Percentiles rank a stretch among this genome's conserved stretches.
These are phyloP conservation scores for Diaporthe eres DNA, from an alignment of 2,329 filamentous ascomycete genomes.

Conservation along the genomic window DNA sequence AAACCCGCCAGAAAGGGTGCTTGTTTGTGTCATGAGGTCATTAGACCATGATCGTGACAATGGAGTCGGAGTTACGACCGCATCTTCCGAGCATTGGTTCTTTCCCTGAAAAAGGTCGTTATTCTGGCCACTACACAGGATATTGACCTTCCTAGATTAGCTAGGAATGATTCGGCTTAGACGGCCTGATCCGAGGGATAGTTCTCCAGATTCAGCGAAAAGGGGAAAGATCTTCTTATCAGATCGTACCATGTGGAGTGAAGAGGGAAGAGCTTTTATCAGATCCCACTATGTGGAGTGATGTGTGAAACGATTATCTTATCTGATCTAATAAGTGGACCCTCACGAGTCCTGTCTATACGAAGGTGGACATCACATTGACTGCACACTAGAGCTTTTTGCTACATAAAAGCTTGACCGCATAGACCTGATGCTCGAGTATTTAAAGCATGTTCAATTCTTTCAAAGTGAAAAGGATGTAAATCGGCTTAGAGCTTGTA, in stretches of 20 bases:
- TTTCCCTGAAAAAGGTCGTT: neutral
- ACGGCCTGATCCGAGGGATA: neutral
- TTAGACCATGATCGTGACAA: neutral
- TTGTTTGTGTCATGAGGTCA: neutral
- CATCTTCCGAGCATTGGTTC: neutral
- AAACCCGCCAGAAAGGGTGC: neutral
- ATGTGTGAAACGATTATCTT: conserved; percentile 9
- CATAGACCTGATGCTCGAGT: neutral
- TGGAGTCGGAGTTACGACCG: neutral
- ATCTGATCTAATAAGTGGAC: conserved; percentile 16
- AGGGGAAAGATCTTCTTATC: conserved; percentile 4
- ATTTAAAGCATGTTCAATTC: neutral
- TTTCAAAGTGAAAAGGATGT: neutral
- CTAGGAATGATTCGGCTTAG: neutral
- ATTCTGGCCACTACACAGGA: neutral
- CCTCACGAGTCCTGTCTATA: neutral
- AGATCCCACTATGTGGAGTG: conserved; percentile 4
- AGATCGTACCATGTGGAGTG: neutral
- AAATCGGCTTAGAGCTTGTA: neutral
- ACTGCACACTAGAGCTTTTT: neutral
- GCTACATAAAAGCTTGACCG: neutral
- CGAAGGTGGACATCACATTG: neutral
- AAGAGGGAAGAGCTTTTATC: neutral
- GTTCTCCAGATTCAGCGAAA: neutral
- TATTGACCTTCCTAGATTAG: neutral